Base-by-base conservation (phyloP, 2,329 filamentous ascomycete species). In the Colletotrichum theobromicola region DNA sequence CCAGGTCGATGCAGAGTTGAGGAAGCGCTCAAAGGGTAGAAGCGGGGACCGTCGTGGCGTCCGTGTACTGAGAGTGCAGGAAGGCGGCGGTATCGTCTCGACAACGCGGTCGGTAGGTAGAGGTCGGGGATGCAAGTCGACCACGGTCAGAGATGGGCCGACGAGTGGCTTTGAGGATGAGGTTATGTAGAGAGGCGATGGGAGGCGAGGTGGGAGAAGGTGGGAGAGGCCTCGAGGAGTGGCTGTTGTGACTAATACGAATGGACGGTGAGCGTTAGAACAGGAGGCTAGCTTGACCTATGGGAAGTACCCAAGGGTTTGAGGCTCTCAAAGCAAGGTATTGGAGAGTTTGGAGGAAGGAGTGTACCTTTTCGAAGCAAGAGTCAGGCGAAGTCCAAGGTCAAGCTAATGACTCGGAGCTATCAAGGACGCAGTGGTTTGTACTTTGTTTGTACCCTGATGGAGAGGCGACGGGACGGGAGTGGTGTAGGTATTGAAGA, bases 331-430 rank as follows among this genome's bases (percentile, higher is more conserved):
- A 32, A 67, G 46, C 26, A 58, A 67, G 37, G 26, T 62, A 21
- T 18, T 50, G 64, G 58, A 72, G 50, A 50, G 68, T 75, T 68
- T 64, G 53, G 26, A 30, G 58, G 71, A 34, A 65, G 26, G 24
- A 72, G 35, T 26, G 67, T 75, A 72, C 73, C 73, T 75, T 73
- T 64, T 67, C 7, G 35, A 63, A 12, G 62, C 60, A 64, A 72
- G 64, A 73, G 62, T 73, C 72, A 68, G 70, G 67, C 46, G 55
- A 74, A 46, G 32, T 77, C 76, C 76, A 76, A 77, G 76, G 61
- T 77, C 76, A 77, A 77, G 53, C 64, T 74, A 77, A 77, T 77
- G 76, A 77, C 76, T 77, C 70, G 76, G 75, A 74, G 70, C 68
- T 69, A n/a, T 63, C 37, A 50, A 71, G 64, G 46, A 63, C 65